A percentile compares a stretch with the other conserved stretches of the same genome.
Conservation (phyloP, 345 rosid species). For the Erodium maritimum region DNA sequence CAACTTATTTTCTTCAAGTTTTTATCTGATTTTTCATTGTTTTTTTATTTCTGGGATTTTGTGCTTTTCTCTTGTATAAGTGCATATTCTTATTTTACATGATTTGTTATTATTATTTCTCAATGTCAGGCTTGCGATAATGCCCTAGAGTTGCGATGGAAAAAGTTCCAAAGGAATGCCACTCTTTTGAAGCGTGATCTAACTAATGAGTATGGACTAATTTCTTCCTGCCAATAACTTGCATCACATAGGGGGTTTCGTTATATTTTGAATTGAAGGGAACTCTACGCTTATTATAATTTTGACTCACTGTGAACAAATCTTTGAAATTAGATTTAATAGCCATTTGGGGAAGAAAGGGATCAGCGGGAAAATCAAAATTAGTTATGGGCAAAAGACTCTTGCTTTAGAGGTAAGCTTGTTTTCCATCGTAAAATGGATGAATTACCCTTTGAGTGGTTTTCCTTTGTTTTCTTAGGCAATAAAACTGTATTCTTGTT, state of each 20-base stretch:
- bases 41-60: not conserved
- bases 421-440: slow-evolving; percentile 4
- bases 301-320: slow-evolving; percentile 2
- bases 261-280: not conserved
- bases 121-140: slow-evolving; percentile 46
- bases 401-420: slow-evolving; percentile 62
- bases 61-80: not conserved
- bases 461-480: not conserved
- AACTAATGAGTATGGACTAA: slow-evolving; percentile 68
- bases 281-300: not conserved
- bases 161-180: slow-evolving; percentile 58
- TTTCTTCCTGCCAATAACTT: slow-evolving; percentile 1
- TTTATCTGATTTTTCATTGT: not conserved
- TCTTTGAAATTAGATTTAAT: slow-evolving; percentile 48
- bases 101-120: not conserved
- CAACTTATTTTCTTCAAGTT: too few relatives aligned
- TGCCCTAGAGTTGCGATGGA: slow-evolving; percentile 52
- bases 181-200: slow-evolving; percentile 45
- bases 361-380: slow-evolving; percentile 63
- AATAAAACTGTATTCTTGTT: not conserved
- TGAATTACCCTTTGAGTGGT: not conserved
- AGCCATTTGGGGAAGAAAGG: slow-evolving; percentile 80
- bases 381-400: slow-evolving; percentile 63
- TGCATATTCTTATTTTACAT: not conserved
- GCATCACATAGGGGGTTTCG: not conserved